These are phyloP conservation scores for Prinsepia uniflora DNA, from an alignment of 306 rosid species.

Conservation along the genomic window DNA sequence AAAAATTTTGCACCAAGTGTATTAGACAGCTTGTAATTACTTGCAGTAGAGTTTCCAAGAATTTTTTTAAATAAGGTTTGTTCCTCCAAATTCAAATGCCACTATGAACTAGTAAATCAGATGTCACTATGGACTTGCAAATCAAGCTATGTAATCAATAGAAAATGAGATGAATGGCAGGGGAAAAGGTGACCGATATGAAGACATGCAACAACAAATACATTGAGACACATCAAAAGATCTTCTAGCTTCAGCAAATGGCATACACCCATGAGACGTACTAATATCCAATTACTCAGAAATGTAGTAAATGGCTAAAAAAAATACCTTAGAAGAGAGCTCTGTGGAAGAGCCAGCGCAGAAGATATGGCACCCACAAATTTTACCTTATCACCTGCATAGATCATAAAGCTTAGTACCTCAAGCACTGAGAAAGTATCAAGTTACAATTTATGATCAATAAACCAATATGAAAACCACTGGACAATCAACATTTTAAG, in stretches of 20 bases:
- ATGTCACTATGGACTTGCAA: too few species aligned
- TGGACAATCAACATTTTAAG: background rate
- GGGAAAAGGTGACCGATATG: background rate
- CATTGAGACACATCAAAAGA: background rate
- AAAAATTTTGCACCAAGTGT: background rate
- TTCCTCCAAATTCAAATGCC: background rate
- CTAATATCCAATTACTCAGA: background rate
- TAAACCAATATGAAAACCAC: background rate
- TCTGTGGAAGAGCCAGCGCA: constrained; percentile 38
- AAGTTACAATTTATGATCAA: background rate
- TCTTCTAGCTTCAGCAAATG: background rate
- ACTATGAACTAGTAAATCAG: background rate
- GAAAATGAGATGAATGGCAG: background rate
- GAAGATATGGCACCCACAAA: constrained; percentile 64
- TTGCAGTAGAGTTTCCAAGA: background rate
- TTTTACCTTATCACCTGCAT: constrained; percentile 87
- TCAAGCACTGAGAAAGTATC: background rate
- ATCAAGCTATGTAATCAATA: background rate
- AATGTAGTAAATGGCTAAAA: background rate
- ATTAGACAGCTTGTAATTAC: background rate
- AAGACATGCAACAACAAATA: background rate
- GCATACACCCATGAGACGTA: background rate
- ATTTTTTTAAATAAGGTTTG: background rate
- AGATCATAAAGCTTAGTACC: constrained; percentile 16
- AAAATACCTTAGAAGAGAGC: constrained; percentile 58